These are phyloP conservation scores for Oxyria digyna DNA, from an alignment of 148 eudicot species.

Conservation along the genomic window DNA sequence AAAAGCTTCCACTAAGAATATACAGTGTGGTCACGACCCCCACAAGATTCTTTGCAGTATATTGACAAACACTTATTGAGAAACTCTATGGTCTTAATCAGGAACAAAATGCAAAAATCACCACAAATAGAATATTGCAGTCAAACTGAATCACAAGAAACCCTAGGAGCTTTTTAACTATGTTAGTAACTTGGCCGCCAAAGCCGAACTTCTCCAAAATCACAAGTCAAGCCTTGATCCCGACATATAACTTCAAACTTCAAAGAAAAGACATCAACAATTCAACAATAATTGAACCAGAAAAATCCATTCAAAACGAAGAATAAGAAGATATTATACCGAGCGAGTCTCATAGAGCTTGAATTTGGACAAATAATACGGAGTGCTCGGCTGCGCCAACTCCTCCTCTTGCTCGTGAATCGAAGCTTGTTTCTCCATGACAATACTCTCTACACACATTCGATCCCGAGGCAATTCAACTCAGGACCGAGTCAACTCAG, in stretches of 20 bases:
- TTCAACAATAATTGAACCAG: background rate
- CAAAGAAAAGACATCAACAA: background rate
- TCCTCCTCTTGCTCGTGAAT: constrained; percentile 21
- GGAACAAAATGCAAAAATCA: background rate
- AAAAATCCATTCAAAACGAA: background rate
- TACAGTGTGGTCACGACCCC: background rate
- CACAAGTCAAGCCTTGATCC: background rate
- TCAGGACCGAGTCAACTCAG: constrained; percentile 47
- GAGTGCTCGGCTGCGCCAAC: constrained; percentile 12
- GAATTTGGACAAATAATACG: constrained; percentile 49
- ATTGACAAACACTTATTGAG: background rate
- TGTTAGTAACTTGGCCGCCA: background rate
- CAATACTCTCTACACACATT: constrained; percentile 32
- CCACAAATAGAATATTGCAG: background rate
- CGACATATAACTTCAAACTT: background rate
- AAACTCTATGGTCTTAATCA: background rate
- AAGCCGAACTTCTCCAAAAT: background rate
- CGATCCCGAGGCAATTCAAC: constrained; percentile 12
- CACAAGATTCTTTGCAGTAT: background rate
- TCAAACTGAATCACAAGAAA: background rate
- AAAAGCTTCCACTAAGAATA: background rate
- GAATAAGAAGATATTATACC: constrained; percentile 28
- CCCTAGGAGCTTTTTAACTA: background rate
- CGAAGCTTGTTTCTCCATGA: constrained; percentile 10
- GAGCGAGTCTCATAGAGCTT: constrained; percentile 86